Conservation (phyloP, 805 yeast genomes). For the Starmera pachycereana region DNA sequence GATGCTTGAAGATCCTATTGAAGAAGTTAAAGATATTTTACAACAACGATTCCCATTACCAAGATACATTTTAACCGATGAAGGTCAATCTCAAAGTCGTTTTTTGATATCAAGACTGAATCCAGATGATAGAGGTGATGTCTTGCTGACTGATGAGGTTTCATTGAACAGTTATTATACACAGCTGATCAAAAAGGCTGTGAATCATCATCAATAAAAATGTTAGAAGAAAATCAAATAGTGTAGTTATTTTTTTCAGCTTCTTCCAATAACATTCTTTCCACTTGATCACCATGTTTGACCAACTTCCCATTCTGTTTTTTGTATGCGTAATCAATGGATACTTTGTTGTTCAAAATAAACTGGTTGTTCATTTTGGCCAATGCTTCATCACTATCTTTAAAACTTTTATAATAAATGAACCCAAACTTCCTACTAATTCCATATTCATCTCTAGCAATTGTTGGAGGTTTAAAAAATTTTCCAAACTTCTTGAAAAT, state of each 20-base stretch:
- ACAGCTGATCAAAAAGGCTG: background rate
- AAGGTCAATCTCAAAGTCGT: conserved; percentile 95
- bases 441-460: conserved; percentile 38
- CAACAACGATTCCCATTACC: conserved; percentile 93
- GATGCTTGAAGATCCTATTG: conserved; percentile 72
- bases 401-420: conserved; percentile 53
- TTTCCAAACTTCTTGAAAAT: conserved; percentile 58
- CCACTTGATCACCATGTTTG: conserved; percentile 72
- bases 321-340: conserved; percentile 64
- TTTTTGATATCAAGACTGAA: conserved; percentile 87
- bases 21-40: conserved; percentile 80
- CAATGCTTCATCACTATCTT: conserved; percentile 62
- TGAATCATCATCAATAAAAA: background rate
- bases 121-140: conserved; percentile 74
- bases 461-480: conserved; percentile 36
- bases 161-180: conserved; percentile 8
- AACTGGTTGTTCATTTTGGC: conserved; percentile 56
- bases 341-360: conserved; percentile 55
- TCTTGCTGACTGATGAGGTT: conserved; percentile 8
- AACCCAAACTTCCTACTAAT: conserved; percentile 56
- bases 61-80: conserved; percentile 89
- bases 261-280: conserved; percentile 57
- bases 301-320: conserved; percentile 37
- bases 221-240: background rate
- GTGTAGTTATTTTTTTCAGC: conserved; percentile 35